phyloP scores from a whole-genome alignment of 345 rosid species.

The Pistacia integerrima region DNA sequence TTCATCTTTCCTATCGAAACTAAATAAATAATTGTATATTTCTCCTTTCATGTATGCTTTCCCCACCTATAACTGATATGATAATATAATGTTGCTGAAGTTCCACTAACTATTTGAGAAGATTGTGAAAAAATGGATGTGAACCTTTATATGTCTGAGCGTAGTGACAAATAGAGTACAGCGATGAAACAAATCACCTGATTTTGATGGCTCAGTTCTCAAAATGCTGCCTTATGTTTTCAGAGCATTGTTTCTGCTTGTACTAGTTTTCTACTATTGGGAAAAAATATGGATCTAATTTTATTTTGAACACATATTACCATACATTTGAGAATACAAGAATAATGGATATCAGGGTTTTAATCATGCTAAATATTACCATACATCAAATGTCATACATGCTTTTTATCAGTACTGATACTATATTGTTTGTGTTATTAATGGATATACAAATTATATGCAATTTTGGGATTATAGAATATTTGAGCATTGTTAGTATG shows the following conservation, averaged over 20 bases:
- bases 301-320: neutral
- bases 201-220: neutral
- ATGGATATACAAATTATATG: neutral
- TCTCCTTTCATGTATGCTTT: neutral
- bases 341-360: neutral
- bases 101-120: neutral
- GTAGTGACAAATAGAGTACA: neutral
- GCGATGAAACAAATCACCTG: neutral
- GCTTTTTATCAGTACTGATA: neutral
- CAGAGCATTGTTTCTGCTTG: too few species aligned
- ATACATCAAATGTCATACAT: conserved; percentile 8
- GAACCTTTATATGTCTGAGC: neutral
- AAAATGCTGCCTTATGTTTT: neutral
- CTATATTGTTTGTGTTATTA: neutral
- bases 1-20: neutral
- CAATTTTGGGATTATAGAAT: conserved; percentile 4
- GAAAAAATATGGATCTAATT: neutral
- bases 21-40: neutral
- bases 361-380: neutral
- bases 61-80: neutral
- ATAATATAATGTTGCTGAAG: neutral
- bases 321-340: neutral
- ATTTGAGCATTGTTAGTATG: neutral
- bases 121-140: neutral
- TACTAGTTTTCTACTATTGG: too few species aligned